Percentiles rank a stretch among this genome's conserved stretches.
phyloP scores from a whole-genome alignment of 306 rosid genomes.

The Prunus mume region DNA sequence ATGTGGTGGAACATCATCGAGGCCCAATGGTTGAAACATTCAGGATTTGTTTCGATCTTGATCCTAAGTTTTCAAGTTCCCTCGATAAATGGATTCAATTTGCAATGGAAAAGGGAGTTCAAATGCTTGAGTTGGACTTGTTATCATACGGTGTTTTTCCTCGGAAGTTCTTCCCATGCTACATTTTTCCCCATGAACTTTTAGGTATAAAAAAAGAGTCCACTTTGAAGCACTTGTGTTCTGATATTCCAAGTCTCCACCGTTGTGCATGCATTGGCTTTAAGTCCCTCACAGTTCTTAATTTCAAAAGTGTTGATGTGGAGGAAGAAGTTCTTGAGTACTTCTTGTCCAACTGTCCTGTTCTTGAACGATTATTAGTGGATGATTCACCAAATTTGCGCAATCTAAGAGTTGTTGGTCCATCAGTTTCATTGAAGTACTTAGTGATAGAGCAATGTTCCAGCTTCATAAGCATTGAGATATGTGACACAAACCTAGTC shows the following conservation, averaged over 20 bases:
- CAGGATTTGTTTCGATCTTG: conserved; percentile 16
- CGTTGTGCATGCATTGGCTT: conserved; percentile 16
- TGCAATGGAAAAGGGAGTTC: conserved; percentile 14
- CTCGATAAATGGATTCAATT: neutral
- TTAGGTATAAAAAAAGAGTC: neutral
- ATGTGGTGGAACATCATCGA: neutral
- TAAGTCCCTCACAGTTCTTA: conserved; percentile 10
- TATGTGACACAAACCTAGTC: conserved; percentile 6
- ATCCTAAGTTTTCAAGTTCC: neutral
- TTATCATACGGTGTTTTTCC: neutral
- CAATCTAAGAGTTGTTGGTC: conserved; percentile 6
- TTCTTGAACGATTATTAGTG: conserved; percentile 9
- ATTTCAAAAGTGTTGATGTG: conserved; percentile 9
- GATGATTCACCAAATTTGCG: neutral
- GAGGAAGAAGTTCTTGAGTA: conserved; percentile 1
- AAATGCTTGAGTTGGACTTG: conserved; percentile 16
- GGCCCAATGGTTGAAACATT: neutral
- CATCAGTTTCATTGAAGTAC: conserved; percentile 11
- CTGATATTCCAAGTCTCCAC: neutral
- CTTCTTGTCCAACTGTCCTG: neutral
- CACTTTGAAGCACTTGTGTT: neutral
- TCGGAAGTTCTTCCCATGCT: neutral
- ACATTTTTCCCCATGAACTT: neutral
- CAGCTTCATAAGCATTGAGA: neutral
- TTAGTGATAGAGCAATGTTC: neutral